Base-by-base conservation (phyloP, 148 eudicot genomes). In the Persicaria maculosa region DNA sequence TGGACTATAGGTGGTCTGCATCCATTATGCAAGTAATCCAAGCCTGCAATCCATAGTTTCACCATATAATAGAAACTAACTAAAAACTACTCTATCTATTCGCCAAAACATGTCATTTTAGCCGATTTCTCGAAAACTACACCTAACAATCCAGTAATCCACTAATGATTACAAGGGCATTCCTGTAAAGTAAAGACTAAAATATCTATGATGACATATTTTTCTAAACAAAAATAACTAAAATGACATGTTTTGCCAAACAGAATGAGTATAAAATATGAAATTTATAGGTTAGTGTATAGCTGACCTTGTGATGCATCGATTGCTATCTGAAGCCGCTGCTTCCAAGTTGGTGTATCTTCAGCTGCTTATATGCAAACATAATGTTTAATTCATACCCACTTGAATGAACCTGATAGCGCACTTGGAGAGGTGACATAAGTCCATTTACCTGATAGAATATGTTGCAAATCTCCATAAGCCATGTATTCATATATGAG, bases 261-360 rank as follows among this genome's bases (percentile, higher is more conserved):
- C 0, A 4, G 14, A 50, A 3, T 16, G 10, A 50, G 53, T 11
- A 50, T 50, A 0, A 31, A 31, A 31, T 10, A 3, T 4, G 4
- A 48, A 48, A 48, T 48, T 36, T 64, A 4, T 31, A 64, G 69
- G 25, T 10, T 31, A 64, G 44, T 64, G 14, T 62, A 64, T 31
- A 31, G n/a, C 25, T 71, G 31, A 85, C 90, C 90, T 72, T 83
- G 82, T 61, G 88, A 86, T 43, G 84, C 82, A 68, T 81, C 90
- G 10, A 85, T 62, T 50, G 83, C 76, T 55, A 87, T 71, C 90
- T 65, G 70, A 65, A 65, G 70, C 46, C 46, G 79, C 44, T 78
- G 75, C 75, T 71, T 78, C 88, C 90, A 86, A 71, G 76, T 65
- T 72, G 84, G 54, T 53, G 72, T 25, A 65, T 72, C 19, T 65